Percentiles rank a stretch among this genome's conserved stretches.
Conservation (phyloP, 2,329 filamentous ascomycete species). For the Mollisiaceae sp. region DNA sequence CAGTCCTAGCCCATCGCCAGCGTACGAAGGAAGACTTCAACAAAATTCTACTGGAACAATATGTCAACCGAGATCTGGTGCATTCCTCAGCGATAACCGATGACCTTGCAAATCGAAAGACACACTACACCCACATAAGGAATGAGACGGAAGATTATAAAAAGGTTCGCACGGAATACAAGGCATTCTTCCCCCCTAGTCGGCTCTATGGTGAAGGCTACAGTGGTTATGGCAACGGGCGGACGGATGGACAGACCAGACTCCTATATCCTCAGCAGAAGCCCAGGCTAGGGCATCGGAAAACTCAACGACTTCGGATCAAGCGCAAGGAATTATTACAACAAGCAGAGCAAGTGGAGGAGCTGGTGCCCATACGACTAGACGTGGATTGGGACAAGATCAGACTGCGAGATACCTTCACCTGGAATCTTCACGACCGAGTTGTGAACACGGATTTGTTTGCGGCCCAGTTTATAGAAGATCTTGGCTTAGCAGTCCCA, state of each 20-base stretch:
- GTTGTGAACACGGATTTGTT: constrained; percentile 81
- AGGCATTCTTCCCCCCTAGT: constrained; percentile 59
- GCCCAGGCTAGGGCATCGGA: constrained; percentile 76
- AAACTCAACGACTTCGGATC: constrained; percentile 74
- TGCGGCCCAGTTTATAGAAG: constrained; percentile 87
- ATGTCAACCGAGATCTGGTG: constrained; percentile 67
- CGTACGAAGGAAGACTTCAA: constrained; percentile 43
- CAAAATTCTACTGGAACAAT: constrained; percentile 63
- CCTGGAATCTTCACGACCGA: constrained; percentile 96
- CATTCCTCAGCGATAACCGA: constrained; percentile 59
- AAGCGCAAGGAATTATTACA: constrained; percentile 79
- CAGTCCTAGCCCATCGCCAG: constrained; percentile 36
- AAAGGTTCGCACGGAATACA: constrained; percentile 59
- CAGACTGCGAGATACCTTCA: constrained; percentile 95
- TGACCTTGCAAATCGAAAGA: constrained; percentile 55
- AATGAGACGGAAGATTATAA: constrained; percentile 74
- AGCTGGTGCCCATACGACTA: constrained; percentile 86
- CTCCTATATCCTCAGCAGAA: constrained; percentile 82
- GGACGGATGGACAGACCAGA: constrained; percentile 74
- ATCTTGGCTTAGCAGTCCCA: constrained; percentile 80
- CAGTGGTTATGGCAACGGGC: constrained; percentile 85
- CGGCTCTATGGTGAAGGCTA: constrained; percentile 77
- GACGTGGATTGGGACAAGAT: constrained; percentile 97
- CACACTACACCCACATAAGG: constrained; percentile 66
- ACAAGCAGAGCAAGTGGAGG: constrained; percentile 90